Evolutionary conservation across 2,329 filamentous ascomycete species (phyloP).

Genomic region (Trichoderma harzianum): DNA sequence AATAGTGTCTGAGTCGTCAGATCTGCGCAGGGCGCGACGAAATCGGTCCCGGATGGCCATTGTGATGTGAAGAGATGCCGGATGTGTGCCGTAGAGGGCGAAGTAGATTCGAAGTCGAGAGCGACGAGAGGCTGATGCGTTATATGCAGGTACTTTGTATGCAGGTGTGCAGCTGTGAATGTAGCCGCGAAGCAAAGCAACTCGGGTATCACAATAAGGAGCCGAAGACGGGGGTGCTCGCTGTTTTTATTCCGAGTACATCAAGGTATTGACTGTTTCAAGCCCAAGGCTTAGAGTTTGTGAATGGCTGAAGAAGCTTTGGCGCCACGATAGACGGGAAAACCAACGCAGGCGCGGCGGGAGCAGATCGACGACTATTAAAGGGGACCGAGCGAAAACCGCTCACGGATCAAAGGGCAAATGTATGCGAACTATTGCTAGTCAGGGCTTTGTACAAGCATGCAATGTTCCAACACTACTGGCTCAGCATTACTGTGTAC

Average conservation of each 20-base stretch:
- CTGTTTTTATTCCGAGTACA: background rate
- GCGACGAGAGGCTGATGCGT: background rate
- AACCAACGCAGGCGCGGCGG: conserved; percentile 11
- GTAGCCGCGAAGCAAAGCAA: background rate
- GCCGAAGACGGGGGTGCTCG: background rate
- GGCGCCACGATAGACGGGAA: conserved; percentile 5
- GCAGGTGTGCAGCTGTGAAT: background rate
- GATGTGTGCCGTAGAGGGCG: background rate
- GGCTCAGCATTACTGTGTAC: background rate
- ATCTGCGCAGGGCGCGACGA: conserved; percentile 40
- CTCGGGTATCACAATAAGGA: background rate
- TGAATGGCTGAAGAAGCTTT: conserved; percentile 10
- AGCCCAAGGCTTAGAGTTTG: background rate
- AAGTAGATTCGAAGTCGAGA: background rate
- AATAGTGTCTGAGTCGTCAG: conserved; percentile 31
- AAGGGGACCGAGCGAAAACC: conserved; percentile 10
- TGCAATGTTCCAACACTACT: background rate
- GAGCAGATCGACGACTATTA: conserved; percentile 16
- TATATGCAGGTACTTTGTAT: background rate
- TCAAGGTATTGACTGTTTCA: background rate
- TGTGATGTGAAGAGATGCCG: conserved; percentile 15
- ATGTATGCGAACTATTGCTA: conserved; percentile 12
- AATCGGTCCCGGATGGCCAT: conserved; percentile 44
- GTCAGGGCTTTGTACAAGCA: background rate
- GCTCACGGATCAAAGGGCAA: conserved; percentile 8